These are phyloP conservation scores for Cruciata laevipes DNA, from an alignment of 257 asterid species.

Conservation along the genomic window DNA sequence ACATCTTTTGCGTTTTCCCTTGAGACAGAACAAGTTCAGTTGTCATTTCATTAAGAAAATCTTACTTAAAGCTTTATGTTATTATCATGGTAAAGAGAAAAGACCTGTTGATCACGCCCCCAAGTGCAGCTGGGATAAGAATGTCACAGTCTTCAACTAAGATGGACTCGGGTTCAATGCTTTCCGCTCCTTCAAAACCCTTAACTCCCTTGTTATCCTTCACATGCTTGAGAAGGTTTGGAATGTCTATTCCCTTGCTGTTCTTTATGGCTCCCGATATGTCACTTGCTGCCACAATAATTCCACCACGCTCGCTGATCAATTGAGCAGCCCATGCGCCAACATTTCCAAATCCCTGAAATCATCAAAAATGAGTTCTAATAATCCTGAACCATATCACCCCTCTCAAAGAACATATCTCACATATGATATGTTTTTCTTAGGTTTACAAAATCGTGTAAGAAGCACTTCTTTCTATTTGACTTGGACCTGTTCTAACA, in stretches of 20 bases:
- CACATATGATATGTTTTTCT: not conserved
- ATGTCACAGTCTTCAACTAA: slow-evolving; percentile 73
- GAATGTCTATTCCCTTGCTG: slow-evolving; percentile 55
- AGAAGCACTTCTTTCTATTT: not conserved
- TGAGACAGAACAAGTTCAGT: slow-evolving; percentile 13
- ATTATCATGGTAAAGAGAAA: not conserved
- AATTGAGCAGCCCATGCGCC: slow-evolving; percentile 70
- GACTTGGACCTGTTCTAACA: not conserved
- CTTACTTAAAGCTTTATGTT: not conserved
- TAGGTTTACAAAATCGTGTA: no score
- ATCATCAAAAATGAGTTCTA: not conserved
- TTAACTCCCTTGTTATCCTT: slow-evolving; percentile 50
- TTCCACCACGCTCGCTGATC: slow-evolving; percentile 49
- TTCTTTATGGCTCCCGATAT: slow-evolving; percentile 58
- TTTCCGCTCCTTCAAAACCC: slow-evolving; percentile 59
- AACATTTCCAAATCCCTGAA: slow-evolving; percentile 59
- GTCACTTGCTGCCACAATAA: slow-evolving; percentile 50
- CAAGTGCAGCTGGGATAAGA: slow-evolving; percentile 90
- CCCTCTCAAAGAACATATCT: not conserved
- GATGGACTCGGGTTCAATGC: slow-evolving; percentile 43
- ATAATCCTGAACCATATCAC: not conserved
- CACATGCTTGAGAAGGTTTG: slow-evolving; percentile 46
- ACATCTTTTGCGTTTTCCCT: slow-evolving; percentile 75
- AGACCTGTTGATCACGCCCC: slow-evolving; percentile 79
- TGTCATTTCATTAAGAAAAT: not conserved